Evolutionary conservation across 2,329 filamentous ascomycete genomes (phyloP).

Genomic region (Clonostachys sp.): DNA sequence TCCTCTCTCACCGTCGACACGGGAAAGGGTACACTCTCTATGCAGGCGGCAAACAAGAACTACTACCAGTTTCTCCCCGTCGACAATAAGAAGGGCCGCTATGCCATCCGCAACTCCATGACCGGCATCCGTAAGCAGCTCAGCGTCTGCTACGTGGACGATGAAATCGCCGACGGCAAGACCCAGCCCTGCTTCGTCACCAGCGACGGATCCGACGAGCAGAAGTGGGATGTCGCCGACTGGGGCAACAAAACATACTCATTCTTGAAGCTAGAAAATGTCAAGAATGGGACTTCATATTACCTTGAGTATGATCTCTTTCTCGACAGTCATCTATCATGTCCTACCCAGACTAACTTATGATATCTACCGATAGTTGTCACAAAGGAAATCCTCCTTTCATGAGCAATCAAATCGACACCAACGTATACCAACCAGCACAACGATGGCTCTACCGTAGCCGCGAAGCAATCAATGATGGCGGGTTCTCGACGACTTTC

Average conservation of each 20-base stretch:
- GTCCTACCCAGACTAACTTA: too few relatives aligned
- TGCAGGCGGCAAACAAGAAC: conserved; percentile 8
- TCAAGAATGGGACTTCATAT: conserved; percentile 20
- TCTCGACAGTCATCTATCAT: too few relatives aligned
- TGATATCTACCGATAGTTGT: too few relatives aligned
- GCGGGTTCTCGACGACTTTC: conserved; percentile 23
- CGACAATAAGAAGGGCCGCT: conserved; percentile 15
- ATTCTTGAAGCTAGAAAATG: too few relatives aligned
- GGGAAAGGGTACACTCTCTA: conserved; percentile 10
- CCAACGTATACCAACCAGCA: conserved; percentile 13
- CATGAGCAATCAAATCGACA: conserved; percentile 18
- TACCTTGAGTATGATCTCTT: conserved; percentile 16
- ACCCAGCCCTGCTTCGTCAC: conserved; percentile 20
- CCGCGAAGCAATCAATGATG: conserved; percentile 17
- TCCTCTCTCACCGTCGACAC: conserved; percentile 1
- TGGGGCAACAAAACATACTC: conserved; percentile 19
- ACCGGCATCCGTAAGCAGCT: conserved; percentile 20
- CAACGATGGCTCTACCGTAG: conserved; percentile 28
- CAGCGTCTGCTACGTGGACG: conserved; percentile 14
- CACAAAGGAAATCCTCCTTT: conserved; percentile 21
- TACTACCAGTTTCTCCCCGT: conserved; percentile 22
- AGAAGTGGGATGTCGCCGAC: conserved; percentile 24
- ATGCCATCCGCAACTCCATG: conserved; percentile 18
- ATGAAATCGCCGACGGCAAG: conserved; percentile 13
- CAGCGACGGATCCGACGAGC: conserved; percentile 14